Evolutionary conservation across 768 basidiomycete genomes (phyloP).

Genomic region (Boletus reticuloceps): DNA sequence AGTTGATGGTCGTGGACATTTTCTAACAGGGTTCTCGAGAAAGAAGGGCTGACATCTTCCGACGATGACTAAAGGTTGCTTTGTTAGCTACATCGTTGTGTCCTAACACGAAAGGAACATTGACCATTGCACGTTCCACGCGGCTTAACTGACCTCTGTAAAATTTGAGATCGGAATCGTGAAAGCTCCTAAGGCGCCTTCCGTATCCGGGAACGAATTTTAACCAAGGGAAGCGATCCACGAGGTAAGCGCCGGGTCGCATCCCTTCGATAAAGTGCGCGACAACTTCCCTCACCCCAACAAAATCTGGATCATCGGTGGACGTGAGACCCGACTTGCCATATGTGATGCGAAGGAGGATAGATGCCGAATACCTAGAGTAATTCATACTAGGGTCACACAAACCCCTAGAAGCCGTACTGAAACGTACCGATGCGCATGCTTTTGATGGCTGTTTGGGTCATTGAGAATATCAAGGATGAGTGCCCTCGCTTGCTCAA

Average conservation of each 20-base stretch:
- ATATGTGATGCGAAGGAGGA: constrained; percentile 27
- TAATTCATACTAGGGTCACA: neutral
- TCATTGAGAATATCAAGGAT: constrained; percentile 32
- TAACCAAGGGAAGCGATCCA: constrained; percentile 36
- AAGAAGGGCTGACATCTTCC: constrained; percentile 30
- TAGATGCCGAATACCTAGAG: constrained; percentile 26
- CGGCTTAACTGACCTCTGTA: constrained; percentile 48
- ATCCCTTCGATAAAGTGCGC: constrained; percentile 29
- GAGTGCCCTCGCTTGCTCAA: constrained; percentile 27
- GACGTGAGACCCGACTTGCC: constrained; percentile 20
- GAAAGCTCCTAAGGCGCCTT: constrained; percentile 47
- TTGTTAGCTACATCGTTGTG: neutral
- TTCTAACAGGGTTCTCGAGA: constrained; percentile 54
- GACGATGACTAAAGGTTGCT: constrained; percentile 5
- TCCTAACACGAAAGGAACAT: neutral
- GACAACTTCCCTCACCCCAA: constrained; percentile 14
- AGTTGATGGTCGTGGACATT: constrained; percentile 45
- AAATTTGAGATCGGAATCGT: constrained; percentile 47
- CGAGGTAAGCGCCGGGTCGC: constrained; percentile 33
- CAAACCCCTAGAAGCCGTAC: constrained; percentile 7
- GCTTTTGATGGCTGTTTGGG: constrained; percentile 36
- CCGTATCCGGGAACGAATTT: constrained; percentile 58
- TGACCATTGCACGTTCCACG: constrained; percentile 45
- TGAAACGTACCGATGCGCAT: constrained; percentile 44
- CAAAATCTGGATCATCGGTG: constrained; percentile 22